Percentiles rank a stretch among this genome's conserved stretches.
phyloP scores from a whole-genome alignment of 2,329 filamentous ascomycete genomes.

The Ophiocordyceps camponoti-saundersi region DNA sequence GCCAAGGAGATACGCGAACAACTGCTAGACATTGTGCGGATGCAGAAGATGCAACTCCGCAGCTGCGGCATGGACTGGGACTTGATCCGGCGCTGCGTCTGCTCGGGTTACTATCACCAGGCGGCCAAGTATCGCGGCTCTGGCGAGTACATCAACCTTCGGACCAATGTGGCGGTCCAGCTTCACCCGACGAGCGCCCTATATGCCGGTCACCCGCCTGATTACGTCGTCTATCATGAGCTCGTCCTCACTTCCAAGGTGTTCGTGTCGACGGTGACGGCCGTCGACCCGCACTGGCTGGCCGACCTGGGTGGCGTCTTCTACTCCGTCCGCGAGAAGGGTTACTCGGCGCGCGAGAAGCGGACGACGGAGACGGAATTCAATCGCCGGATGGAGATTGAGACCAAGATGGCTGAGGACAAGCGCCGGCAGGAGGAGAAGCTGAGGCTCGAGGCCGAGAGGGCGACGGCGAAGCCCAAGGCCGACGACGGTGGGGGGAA shows the following conservation, averaged over 20 bases:
- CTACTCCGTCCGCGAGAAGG: slow-evolving; percentile 42
- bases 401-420: slow-evolving; percentile 80
- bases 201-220: slow-evolving; percentile 91
- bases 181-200: slow-evolving; percentile 82
- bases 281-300: slow-evolving; percentile 86
- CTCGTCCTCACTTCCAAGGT: slow-evolving; percentile 90
- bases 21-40: slow-evolving; percentile 81
- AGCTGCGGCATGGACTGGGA: slow-evolving; percentile 80
- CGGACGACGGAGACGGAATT: slow-evolving; percentile 82
- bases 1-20: slow-evolving; percentile 88
- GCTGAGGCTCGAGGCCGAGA: slow-evolving; percentile 30
- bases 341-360: slow-evolving; percentile 75
- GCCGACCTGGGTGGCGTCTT: slow-evolving; percentile 49
- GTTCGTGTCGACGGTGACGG: slow-evolving; percentile 93
- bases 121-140: slow-evolving; percentile 85
- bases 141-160: slow-evolving; percentile 94
- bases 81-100: slow-evolving; percentile 76
- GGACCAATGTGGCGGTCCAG: slow-evolving; percentile 87
- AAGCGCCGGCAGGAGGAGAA: slow-evolving; percentile 49
- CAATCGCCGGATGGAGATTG: slow-evolving; percentile 83
- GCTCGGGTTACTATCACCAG: slow-evolving; percentile 90
- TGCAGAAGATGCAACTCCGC: slow-evolving; percentile 66
- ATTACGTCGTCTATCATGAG: slow-evolving; percentile 89
- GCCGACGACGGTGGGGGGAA: slow-evolving; percentile 20
- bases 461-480: slow-evolving; percentile 18